Percentiles rank a stretch among this genome's conserved stretches.
These are phyloP conservation scores for Solanum hybrid DNA, from an alignment of 305 asterid genomes.

Conservation along the genomic window DNA sequence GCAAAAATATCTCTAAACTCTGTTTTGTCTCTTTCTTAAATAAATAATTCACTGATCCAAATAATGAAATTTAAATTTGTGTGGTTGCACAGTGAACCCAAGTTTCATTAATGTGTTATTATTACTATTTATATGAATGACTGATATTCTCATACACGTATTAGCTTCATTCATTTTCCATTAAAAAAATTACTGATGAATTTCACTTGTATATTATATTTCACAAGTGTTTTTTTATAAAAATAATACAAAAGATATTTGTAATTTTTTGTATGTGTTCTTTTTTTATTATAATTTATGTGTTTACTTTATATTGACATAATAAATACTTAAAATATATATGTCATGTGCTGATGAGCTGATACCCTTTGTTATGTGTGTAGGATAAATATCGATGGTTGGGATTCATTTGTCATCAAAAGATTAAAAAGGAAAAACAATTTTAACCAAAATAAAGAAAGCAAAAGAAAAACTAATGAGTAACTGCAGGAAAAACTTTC, in stretches of 20 bases:
- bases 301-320: neutral
- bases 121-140: neutral
- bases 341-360: neutral
- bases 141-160: neutral
- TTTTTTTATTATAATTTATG: neutral
- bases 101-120: too few species aligned
- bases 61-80: neutral
- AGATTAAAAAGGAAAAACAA: neutral
- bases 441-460: neutral
- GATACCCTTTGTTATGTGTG: neutral
- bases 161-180: neutral
- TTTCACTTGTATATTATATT: neutral
- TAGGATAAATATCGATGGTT: too few species aligned
- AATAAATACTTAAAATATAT: neutral
- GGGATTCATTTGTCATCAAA: too few species aligned
- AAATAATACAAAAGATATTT: too few species aligned
- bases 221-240: neutral
- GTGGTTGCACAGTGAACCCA: neutral
- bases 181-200: neutral
- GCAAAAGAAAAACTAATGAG: neutral
- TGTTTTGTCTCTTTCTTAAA: neutral
- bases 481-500: neutral
- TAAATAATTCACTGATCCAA: neutral
- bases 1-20: neutral
- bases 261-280: neutral